phyloP scores from a whole-genome alignment of 441 rosid genomes.

The Jatropha multifida region DNA sequence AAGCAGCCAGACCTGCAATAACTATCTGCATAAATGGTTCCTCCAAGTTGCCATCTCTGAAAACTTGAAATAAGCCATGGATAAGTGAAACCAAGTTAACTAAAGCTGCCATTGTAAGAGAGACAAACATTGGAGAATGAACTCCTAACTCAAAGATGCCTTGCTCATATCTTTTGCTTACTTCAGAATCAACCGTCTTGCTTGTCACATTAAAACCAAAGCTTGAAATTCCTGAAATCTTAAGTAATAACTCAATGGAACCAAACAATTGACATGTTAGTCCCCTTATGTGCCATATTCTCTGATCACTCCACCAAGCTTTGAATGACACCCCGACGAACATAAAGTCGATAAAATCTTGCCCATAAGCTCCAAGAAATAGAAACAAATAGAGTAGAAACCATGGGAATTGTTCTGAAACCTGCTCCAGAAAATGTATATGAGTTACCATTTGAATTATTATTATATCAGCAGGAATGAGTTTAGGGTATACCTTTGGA shows the following conservation, averaged over 20 bases:
- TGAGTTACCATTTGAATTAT: no score
- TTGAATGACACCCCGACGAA: slow-evolving; percentile 42
- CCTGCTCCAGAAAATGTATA: neutral
- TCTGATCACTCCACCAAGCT: slow-evolving; percentile 73
- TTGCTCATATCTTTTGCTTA: slow-evolving; percentile 46
- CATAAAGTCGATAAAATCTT: slow-evolving; percentile 45
- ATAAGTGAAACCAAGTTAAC: slow-evolving; percentile 44
- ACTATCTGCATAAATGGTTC: slow-evolving; percentile 39
- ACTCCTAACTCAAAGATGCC: slow-evolving; percentile 61
- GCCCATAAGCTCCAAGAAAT: slow-evolving; percentile 55
- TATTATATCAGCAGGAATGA: no score
- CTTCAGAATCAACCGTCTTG: slow-evolving; percentile 49
- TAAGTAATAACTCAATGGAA: slow-evolving; percentile 43
- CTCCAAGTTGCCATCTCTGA: slow-evolving; percentile 14
- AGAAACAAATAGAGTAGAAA: slow-evolving; percentile 54
- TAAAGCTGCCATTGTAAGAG: slow-evolving; percentile 39
- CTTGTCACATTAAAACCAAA: slow-evolving; percentile 49
- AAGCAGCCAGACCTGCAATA: slow-evolving; percentile 39
- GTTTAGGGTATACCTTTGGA: slow-evolving; percentile 43
- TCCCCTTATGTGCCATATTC: slow-evolving; percentile 62
- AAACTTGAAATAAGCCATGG: slow-evolving; percentile 25
- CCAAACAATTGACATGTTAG: slow-evolving; percentile 45
- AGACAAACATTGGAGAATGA: slow-evolving; percentile 53
- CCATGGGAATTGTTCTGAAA: slow-evolving; percentile 25
- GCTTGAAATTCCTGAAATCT: slow-evolving; percentile 38